A percentile compares a stretch with the other conserved stretches of the same genome.
Evolutionary conservation across 176 grass and related monocot species (phyloP).

Genomic region (Tillandsia leiboldiana): DNA sequence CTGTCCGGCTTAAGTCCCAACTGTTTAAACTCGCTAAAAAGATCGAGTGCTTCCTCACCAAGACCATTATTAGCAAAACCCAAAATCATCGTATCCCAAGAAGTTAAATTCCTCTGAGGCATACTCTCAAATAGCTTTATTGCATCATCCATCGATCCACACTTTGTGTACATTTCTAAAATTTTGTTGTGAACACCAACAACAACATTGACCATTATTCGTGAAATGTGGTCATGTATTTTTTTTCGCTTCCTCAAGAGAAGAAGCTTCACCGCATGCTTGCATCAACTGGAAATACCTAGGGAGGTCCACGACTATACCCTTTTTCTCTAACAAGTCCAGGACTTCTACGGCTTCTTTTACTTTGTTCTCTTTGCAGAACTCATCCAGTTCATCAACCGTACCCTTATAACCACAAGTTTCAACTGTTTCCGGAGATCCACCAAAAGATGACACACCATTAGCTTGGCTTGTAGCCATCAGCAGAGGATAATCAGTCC

Average conservation of each 20-base stretch:
- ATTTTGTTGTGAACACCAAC: slow-evolving; percentile 61
- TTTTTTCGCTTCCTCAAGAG: slow-evolving; percentile 49
- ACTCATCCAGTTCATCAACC: slow-evolving; percentile 64
- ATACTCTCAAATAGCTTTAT: slow-evolving; percentile 61
- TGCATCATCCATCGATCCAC: slow-evolving; percentile 67
- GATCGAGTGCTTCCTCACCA: slow-evolving; percentile 75
- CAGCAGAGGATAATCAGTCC: slow-evolving; percentile 10
- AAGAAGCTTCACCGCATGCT: slow-evolving; percentile 54
- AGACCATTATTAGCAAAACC: slow-evolving; percentile 66
- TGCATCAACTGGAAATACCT: slow-evolving; percentile 55
- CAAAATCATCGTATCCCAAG: slow-evolving; percentile 75
- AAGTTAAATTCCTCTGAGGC: slow-evolving; percentile 48
- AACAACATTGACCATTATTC: slow-evolving; percentile 31
- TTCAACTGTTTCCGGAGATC: slow-evolving; percentile 22
- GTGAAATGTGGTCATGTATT: slow-evolving; percentile 46
- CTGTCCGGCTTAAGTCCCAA: slow-evolving; percentile 50
- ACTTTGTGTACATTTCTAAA: slow-evolving; percentile 83
- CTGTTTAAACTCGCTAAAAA: slow-evolving; percentile 55
- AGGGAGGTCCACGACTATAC: slow-evolving; percentile 28
- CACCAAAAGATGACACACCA: slow-evolving; percentile 19
- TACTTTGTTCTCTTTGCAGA: slow-evolving; percentile 65
- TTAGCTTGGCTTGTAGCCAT: slow-evolving; percentile 7
- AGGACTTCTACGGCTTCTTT: slow-evolving; percentile 67
- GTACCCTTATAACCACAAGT: slow-evolving; percentile 36
- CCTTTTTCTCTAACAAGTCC: slow-evolving; percentile 39